Conservation (phyloP, 1,284 basidiomycete species). For the Trichosporon inkin region DNA sequence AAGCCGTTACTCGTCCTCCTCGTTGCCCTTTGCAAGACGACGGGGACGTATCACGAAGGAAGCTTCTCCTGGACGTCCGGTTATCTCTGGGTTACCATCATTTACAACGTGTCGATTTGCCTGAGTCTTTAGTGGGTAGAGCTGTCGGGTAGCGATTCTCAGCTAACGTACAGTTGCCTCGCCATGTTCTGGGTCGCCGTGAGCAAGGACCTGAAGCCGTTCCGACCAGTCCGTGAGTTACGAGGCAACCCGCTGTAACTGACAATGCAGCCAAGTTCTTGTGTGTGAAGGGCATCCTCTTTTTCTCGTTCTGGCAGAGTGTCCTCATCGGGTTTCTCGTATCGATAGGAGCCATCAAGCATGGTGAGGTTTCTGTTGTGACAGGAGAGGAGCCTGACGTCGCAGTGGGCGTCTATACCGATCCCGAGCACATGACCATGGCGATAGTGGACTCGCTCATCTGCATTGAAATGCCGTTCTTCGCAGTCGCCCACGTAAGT, state of each 20-base stretch:
- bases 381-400: conserved; percentile 14
- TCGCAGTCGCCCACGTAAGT: conserved; percentile 75
- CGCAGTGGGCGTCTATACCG: conserved; percentile 74
- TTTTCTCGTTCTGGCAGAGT: conserved; percentile 98
- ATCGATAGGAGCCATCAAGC: conserved; percentile 68
- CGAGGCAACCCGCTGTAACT: not conserved
- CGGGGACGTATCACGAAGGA: conserved; percentile 86
- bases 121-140: conserved; percentile 47
- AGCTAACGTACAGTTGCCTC: conserved; percentile 73
- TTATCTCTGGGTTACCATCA: conserved; percentile 83
- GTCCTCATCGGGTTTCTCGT: conserved; percentile 84
- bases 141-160: not conserved
- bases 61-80: conserved; percentile 76
- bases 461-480: conserved; percentile 96
- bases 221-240: conserved; percentile 59
- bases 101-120: conserved; percentile 59
- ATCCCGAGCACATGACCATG: conserved; percentile 83
- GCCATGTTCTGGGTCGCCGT: conserved; percentile 94
- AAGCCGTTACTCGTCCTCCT: conserved; percentile 84
- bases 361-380: conserved; percentile 44
- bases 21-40: conserved; percentile 79
- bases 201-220: conserved; percentile 76
- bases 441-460: conserved; percentile 86
- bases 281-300: conserved; percentile 95
- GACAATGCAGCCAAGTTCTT: conserved; percentile 77